Conservation (phyloP, 108 stramenopile species). For the Cyclotella kingstonii region DNA sequence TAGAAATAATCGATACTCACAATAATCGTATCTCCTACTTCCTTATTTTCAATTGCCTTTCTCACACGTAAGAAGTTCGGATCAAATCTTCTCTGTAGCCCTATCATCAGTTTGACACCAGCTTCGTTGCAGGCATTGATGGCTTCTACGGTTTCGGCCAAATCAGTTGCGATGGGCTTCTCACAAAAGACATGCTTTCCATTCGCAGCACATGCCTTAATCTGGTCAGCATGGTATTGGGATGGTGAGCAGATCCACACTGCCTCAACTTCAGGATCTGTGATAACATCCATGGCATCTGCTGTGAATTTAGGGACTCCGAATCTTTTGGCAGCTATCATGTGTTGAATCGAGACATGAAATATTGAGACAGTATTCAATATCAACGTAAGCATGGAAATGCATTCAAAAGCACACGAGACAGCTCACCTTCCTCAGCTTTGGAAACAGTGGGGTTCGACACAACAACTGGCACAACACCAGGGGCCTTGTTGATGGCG, state of each 20-base stretch:
- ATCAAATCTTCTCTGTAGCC: constrained; percentile 93
- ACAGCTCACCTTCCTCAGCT: constrained; percentile 74
- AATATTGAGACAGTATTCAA: too few species aligned
- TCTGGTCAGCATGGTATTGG: constrained; percentile 91
- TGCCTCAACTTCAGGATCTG: constrained; percentile 91
- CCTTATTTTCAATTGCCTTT: constrained; percentile 73
- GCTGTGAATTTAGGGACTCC: constrained; percentile 82
- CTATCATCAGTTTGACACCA: constrained; percentile 93
- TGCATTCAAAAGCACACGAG: neutral
- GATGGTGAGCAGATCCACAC: constrained; percentile 97
- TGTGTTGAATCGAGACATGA: too few species aligned
- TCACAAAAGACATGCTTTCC: constrained; percentile 96
- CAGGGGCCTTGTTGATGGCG: constrained; percentile 89
- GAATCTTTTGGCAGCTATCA: constrained; percentile 73
- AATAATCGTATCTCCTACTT: constrained; percentile 88
- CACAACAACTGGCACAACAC: constrained; percentile 75
- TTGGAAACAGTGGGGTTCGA: constrained; percentile 95
- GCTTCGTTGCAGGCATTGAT: constrained; percentile 92
- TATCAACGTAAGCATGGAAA: too few species aligned
- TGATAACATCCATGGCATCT: constrained; percentile 93
- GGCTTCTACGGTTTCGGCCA: constrained; percentile 93
- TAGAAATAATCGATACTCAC: constrained; percentile 39
- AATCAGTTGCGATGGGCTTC: constrained; percentile 94
- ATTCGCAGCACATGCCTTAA: constrained; percentile 88
- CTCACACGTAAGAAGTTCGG: constrained; percentile 91